Evolutionary conservation across 2,329 filamentous ascomycete genomes (phyloP), one percentile per base, ranked within the genome.

Genomic region (Nothomitra cinnamomea): DNA sequence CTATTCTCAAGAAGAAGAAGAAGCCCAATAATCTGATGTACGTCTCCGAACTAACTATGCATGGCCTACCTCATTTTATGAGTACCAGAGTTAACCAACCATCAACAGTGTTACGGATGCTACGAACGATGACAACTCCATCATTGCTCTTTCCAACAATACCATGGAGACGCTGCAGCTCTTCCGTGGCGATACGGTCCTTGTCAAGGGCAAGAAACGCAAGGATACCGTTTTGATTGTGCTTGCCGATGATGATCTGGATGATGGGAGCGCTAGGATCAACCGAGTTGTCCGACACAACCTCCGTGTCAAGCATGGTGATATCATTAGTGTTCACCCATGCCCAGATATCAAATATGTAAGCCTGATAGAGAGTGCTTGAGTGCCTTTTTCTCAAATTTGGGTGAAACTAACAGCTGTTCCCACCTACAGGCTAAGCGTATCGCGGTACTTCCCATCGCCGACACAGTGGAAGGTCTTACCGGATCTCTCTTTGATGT

Each of bases 261-360:
- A 98, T 74, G 92, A 98, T 66, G 92, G 92, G 61, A 95, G 85
- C 63, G 92, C 86, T 62, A 85, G 92, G 65, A 92, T 98, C 76
- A 98, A 98, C 78, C 87, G 94, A 69, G 92, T 96, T 58, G 89
- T 96, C 64, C 85, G 92, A 68, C 92, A 96, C 78, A 98, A 98
- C 72, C 79, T 98, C 58, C 85, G 92, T 55, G 90, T 98, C 64
- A 96, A 96, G 82, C 90, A 95, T 66, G 92, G 92, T 66, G 92
- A 98, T 67, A 86, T 96, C 66, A 84, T 98, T 71, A 95, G 89
- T 57, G 88, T 98, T 59, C 88, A 96, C 72, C 82, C 94, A 54
- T 98, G 92, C 75, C 90, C 92, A 17, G 92, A 98, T 70, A 98
- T 98, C 77, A 98, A 98, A 95, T 98, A 98, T 70, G 89, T 95